phyloP scores from a whole-genome alignment of 495 filamentous ascomycete species.

The Achaetomiella virescens region DNA sequence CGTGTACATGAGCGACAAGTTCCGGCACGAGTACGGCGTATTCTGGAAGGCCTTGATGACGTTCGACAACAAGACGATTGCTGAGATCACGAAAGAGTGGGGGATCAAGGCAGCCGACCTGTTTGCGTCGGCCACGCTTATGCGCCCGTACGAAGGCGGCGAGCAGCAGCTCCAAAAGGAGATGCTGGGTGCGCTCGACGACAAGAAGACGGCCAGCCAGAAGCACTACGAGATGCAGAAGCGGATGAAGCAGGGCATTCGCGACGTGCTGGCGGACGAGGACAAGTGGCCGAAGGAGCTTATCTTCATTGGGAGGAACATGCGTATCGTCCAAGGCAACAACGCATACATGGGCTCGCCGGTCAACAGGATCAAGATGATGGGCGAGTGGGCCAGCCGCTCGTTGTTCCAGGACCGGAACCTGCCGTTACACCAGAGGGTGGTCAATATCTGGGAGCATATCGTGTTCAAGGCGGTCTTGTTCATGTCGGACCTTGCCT shows the following conservation, averaged over 20 bases:
- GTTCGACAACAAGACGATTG: slow-evolving; percentile 80
- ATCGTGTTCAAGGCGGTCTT: slow-evolving; percentile 73
- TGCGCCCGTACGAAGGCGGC: slow-evolving; percentile 86
- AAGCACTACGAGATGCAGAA: slow-evolving; percentile 80
- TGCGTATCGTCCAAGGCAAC: slow-evolving; percentile 76
- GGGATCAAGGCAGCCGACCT: slow-evolving; percentile 83
- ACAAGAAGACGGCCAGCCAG: slow-evolving; percentile 54
- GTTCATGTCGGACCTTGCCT: slow-evolving; percentile 71
- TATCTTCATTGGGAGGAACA: slow-evolving; percentile 90
- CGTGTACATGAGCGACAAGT: slow-evolving; percentile 77
- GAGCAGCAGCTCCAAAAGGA: slow-evolving; percentile 56
- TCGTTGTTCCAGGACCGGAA: slow-evolving; percentile 61
- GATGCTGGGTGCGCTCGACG: slow-evolving; percentile 46
- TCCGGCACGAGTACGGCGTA: slow-evolving; percentile 79
- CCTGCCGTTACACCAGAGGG: slow-evolving; percentile 33
- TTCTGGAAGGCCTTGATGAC: slow-evolving; percentile 94
- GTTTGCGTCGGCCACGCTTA: slow-evolving; percentile 82
- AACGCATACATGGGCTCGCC: slow-evolving; percentile 78
- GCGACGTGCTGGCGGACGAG: slow-evolving; percentile 80
- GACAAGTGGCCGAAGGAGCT: slow-evolving; percentile 89
- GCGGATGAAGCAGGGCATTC: slow-evolving; percentile 74
- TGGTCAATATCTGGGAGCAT: slow-evolving; percentile 59
- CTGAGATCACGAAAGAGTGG: slow-evolving; percentile 65
- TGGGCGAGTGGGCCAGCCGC: slow-evolving; percentile 79
- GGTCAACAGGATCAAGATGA: slow-evolving; percentile 92